Conservation (phyloP, 2,329 filamentous ascomycete genomes). For the Periglandula ipomoeae region DNA sequence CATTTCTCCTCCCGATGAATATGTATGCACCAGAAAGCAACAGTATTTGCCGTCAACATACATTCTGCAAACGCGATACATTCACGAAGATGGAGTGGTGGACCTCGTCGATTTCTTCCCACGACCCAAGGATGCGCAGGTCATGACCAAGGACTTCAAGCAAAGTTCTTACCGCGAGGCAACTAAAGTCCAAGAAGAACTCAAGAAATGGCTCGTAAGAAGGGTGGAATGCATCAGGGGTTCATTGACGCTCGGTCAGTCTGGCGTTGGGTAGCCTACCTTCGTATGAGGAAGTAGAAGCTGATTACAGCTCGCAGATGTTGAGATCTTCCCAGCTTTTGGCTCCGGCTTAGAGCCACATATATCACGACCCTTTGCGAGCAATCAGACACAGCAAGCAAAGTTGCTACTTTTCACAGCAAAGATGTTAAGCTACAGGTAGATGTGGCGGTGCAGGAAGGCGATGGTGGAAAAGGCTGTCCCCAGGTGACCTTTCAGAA, state of each 20-base stretch:
- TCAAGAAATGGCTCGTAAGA: constrained; percentile 63
- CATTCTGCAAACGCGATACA: constrained; percentile 68
- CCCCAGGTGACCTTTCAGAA: constrained; percentile 49
- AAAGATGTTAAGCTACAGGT: constrained; percentile 52
- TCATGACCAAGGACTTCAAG: constrained; percentile 37
- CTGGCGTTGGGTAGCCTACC: too few relatives aligned
- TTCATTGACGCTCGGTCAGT: constrained; percentile 46
- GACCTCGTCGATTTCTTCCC: constrained; percentile 71
- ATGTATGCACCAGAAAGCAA: constrained; percentile 61
- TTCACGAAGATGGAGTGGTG: constrained; percentile 65
- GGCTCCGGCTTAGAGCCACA: constrained; percentile 59
- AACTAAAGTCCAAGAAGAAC: constrained; percentile 45
- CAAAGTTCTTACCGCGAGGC: constrained; percentile 46
- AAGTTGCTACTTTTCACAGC: constrained; percentile 55
- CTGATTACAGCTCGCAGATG: constrained; percentile 29
- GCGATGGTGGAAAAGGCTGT: constrained; percentile 28
- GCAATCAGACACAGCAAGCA: constrained; percentile 36
- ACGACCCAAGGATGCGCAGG: constrained; percentile 50
- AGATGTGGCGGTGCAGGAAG: constrained; percentile 56
- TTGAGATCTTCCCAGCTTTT: constrained; percentile 66
- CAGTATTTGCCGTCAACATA: constrained; percentile 68
- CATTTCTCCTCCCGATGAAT: constrained; percentile 45
- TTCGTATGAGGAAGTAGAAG: neutral
- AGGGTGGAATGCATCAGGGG: constrained; percentile 67
- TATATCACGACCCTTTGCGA: constrained; percentile 48